Evolutionary conservation across 2,329 filamentous ascomycete species (phyloP).

Genomic region (Pyricularia pennisetigena): DNA sequence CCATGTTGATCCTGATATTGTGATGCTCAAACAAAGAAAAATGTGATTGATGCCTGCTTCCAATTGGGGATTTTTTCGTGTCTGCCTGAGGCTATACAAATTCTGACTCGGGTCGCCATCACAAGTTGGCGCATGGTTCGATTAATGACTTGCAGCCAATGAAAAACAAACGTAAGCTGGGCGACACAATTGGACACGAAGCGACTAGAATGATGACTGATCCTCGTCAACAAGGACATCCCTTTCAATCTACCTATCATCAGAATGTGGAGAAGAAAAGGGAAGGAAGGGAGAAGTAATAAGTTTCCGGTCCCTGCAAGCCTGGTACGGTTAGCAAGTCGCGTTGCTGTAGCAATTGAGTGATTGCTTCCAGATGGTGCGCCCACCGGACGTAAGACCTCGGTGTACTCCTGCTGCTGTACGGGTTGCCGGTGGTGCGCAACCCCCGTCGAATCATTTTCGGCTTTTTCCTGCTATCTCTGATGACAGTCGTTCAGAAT

Average conservation of each 20-base stretch:
- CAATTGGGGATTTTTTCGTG: background rate
- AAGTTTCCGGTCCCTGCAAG: background rate
- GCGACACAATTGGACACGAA: background rate
- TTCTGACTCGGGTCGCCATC: background rate
- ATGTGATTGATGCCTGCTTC: background rate
- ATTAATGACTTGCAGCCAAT: background rate
- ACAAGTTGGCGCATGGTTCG: background rate
- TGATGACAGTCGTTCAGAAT: background rate
- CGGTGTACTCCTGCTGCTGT: too few species aligned
- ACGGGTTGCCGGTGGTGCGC: background rate
- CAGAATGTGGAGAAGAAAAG: background rate
- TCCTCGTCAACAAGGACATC: background rate
- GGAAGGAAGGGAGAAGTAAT: background rate
- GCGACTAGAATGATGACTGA: background rate
- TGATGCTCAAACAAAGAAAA: too few species aligned
- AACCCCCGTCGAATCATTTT: background rate
- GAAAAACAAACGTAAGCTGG: background rate
- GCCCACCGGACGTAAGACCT: background rate
- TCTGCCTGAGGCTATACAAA: background rate
- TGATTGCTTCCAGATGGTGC: background rate
- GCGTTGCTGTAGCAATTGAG: background rate
- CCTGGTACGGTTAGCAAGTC: background rate
- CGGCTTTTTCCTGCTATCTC: background rate
- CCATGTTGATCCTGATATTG: background rate
- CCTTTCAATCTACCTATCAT: background rate